phyloP scores from a whole-genome alignment of 2,329 filamentous ascomycete genomes.

The Fusarium redolens region DNA sequence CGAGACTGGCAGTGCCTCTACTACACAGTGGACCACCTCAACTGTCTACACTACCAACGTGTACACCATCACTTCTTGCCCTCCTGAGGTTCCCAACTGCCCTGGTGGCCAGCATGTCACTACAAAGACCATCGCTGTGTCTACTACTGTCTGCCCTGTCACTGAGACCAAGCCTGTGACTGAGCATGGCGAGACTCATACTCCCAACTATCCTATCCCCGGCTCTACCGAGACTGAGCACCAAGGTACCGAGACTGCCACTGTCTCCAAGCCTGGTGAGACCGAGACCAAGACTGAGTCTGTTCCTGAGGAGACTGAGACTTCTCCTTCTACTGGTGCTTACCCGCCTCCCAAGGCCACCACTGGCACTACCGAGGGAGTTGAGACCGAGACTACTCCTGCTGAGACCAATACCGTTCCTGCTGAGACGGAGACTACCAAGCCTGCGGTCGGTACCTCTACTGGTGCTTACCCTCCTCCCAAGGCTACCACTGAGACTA shows the following conservation, averaged over 20 bases:
- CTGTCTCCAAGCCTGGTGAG: background rate
- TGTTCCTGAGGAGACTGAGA: background rate
- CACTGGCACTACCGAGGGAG: background rate
- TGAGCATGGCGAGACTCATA: slow-evolving; percentile 16
- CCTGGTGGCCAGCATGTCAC: slow-evolving; percentile 26
- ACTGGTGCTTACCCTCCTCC: background rate
- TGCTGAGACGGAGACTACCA: background rate
- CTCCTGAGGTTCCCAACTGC: slow-evolving; percentile 36
- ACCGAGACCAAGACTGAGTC: slow-evolving; percentile 6
- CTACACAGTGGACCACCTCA: slow-evolving; percentile 30
- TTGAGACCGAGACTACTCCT: background rate
- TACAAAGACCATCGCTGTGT: slow-evolving; percentile 40
- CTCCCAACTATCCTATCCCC: slow-evolving; percentile 5
- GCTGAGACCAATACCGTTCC: background rate
- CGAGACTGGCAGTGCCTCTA: background rate
- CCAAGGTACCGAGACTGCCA: slow-evolving; percentile 2
- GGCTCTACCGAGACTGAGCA: slow-evolving; percentile 10
- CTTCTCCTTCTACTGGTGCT: background rate
- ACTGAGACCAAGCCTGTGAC: slow-evolving; percentile 22
- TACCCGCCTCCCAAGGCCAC: slow-evolving; percentile 1
- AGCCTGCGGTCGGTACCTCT: background rate
- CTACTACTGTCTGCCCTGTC: slow-evolving; percentile 40
- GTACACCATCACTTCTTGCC: slow-evolving; percentile 37
- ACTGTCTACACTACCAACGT: slow-evolving; percentile 41
- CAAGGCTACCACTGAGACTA: background rate